phyloP scores from a whole-genome alignment of 345 rosid species.

The Psidium guajava region DNA sequence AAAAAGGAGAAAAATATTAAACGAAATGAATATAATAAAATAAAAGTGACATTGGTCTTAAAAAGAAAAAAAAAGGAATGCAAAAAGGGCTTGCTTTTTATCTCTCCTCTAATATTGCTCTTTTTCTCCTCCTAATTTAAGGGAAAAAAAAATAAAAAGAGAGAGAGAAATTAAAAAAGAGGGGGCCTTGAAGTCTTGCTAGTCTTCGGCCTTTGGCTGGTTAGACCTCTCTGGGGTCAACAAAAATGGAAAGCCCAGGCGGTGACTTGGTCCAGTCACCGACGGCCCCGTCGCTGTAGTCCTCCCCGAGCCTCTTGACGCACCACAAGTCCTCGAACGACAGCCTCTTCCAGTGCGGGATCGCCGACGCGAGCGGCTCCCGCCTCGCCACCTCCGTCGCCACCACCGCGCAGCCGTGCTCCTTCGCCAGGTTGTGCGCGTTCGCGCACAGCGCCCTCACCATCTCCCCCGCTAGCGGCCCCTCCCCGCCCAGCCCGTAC shows the following conservation, averaged over 20 bases:
- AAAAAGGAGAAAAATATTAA: too few species aligned
- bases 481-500: slow-evolving; percentile 94
- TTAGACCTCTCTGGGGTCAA: slow-evolving; percentile 90
- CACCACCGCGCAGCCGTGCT: slow-evolving; percentile 57
- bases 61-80: not conserved
- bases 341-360: slow-evolving; percentile 75
- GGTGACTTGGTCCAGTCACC: slow-evolving; percentile 94
- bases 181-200: not conserved
- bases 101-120: not conserved
- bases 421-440: slow-evolving; percentile 82
- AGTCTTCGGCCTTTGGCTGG: not conserved
- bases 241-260: slow-evolving; percentile 75
- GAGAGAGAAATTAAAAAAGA: not conserved
- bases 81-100: not conserved
- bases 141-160: not conserved
- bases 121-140: not conserved
- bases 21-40: too few species aligned
- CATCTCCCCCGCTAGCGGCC: slow-evolving; percentile 53
- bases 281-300: slow-evolving; percentile 61
- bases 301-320: slow-evolving; percentile 74
- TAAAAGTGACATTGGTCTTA: too few species aligned
- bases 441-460: slow-evolving; percentile 52
- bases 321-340: slow-evolving; percentile 93
- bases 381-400: slow-evolving; percentile 67
- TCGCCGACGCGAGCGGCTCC: slow-evolving; percentile 36